Evolutionary conservation across 2,329 filamentous ascomycete species (phyloP).

Genomic region (Curvularia eragrostidis): DNA sequence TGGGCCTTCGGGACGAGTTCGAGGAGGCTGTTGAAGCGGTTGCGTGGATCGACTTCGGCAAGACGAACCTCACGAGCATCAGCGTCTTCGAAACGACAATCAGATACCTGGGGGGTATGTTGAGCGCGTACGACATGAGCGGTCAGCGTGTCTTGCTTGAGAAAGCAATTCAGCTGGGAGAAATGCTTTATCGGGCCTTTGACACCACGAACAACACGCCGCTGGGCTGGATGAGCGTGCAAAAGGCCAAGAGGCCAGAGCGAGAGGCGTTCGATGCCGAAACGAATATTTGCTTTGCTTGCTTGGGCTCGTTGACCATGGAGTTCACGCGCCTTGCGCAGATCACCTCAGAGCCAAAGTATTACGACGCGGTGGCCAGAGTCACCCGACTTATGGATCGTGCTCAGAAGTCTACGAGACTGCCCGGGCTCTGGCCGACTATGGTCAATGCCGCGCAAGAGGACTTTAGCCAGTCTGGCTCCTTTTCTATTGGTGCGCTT

Average conservation of each 20-base stretch:
- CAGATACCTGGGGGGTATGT: constrained; percentile 48
- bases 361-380: constrained; percentile 47
- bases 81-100: constrained; percentile 62
- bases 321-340: constrained; percentile 50
- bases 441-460: constrained; percentile 47
- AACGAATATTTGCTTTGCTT: constrained; percentile 53
- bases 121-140: constrained; percentile 50
- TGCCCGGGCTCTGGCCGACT: constrained; percentile 50
- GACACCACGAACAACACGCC: constrained; percentile 56
- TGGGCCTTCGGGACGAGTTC: constrained; percentile 57
- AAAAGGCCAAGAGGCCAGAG: constrained; percentile 39
- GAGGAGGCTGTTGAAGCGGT: constrained; percentile 55
- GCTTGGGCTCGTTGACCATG: constrained; percentile 55
- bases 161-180: constrained; percentile 49
- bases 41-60: constrained; percentile 54
- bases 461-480: constrained; percentile 35
- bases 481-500: constrained; percentile 48
- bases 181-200: constrained; percentile 57
- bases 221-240: constrained; percentile 52
- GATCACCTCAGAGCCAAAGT: constrained; percentile 45
- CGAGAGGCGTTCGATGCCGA: constrained; percentile 46
- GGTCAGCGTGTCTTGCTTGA: constrained; percentile 43
- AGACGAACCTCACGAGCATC: constrained; percentile 49
- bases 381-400: constrained; percentile 43
- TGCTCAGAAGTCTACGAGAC: constrained; percentile 39